A percentile compares a stretch with the other conserved stretches of the same genome.
Conservation (phyloP, 441 rosid species). For the Populus hybrid region DNA sequence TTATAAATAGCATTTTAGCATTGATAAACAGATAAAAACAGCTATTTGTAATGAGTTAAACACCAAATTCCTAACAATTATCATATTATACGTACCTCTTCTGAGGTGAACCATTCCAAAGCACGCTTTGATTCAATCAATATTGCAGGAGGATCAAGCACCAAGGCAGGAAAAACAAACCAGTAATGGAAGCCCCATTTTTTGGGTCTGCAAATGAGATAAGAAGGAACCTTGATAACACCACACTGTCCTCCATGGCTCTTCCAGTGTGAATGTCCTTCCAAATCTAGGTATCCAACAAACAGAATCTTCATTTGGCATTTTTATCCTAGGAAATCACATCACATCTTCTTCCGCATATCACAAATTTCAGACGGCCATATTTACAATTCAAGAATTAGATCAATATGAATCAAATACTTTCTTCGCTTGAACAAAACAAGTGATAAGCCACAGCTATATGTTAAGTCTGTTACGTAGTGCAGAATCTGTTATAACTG, state of each 20-base stretch:
- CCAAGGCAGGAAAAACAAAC: slow-evolving; percentile 89
- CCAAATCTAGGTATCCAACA: slow-evolving; percentile 61
- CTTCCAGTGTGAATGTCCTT: slow-evolving; percentile 76
- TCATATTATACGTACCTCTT: slow-evolving; percentile 46
- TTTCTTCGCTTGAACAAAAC: neutral
- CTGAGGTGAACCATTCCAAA: slow-evolving; percentile 58
- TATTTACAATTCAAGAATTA: neutral
- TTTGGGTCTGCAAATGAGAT: slow-evolving; percentile 84
- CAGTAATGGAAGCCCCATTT: slow-evolving; percentile 86
- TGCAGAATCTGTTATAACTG: too few species aligned
- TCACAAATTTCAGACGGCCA: neutral
- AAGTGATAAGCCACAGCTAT: too few species aligned
- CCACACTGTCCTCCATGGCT: slow-evolving; percentile 65
- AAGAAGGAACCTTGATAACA: slow-evolving; percentile 68
- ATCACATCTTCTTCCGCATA: neutral
- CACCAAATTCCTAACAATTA: neutral
- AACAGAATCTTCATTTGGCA: neutral
- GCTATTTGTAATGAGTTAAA: too few species aligned
- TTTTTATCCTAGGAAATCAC: neutral
- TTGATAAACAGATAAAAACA: neutral
- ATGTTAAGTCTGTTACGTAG: too few species aligned
- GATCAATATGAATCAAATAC: neutral
- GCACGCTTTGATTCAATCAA: slow-evolving; percentile 72
- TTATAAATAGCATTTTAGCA: slow-evolving; percentile 5
- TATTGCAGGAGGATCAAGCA: slow-evolving; percentile 78